Evolutionary conservation across 805 yeast genomes (phyloP), one percentile per base, ranked within the genome.

Genomic region (Metschnikowia similis): DNA sequence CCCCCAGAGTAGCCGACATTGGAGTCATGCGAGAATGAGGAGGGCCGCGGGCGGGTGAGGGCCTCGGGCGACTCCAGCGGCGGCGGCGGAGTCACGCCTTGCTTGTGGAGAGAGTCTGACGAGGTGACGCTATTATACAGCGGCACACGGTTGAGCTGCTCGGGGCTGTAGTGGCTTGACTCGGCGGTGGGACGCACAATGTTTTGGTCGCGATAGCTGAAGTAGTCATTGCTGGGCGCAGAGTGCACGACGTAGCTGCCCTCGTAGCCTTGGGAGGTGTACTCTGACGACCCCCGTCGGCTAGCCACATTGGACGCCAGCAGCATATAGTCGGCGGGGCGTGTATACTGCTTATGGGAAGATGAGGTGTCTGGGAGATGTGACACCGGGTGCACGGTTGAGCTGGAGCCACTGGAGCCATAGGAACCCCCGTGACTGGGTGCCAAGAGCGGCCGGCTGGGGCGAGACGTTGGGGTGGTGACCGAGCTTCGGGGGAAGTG

Each of bases 21-120:
- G 8, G 50, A 50, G 14, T 44, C 48, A 32, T 45, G 52, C 29
- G 52, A 48, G 21, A 53, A 53, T 14, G 51, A 48, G 11, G 54
- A 49, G 2, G 54, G 56, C 28, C 55, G 44, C 4, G 56, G 56
- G n/a, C 54, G 51, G 13, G 44, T 30, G 36, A 9, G 32, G n/a
- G 34, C 34, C 21, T 50, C 40, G 21, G 54, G 56, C 29, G 50
- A 42, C 30, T 31, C 41, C 32, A 48, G 50, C 13, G 29, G 35
- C 28, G 54, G 52, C 47, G 48, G 50, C 31, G 42, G 28, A 17
- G 44, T 28, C 21, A 4, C 21, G 10, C 37, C 41, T 6, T 35
- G 8, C 6, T 42, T 46, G 10, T 37, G 35, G 8, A 38, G 17
- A 0, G 47, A 37, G 5, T 44, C 50, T 16, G 27, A 37, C 5